Base-by-base conservation (phyloP, 148 eudicot genomes). In the Spergularia marina region DNA sequence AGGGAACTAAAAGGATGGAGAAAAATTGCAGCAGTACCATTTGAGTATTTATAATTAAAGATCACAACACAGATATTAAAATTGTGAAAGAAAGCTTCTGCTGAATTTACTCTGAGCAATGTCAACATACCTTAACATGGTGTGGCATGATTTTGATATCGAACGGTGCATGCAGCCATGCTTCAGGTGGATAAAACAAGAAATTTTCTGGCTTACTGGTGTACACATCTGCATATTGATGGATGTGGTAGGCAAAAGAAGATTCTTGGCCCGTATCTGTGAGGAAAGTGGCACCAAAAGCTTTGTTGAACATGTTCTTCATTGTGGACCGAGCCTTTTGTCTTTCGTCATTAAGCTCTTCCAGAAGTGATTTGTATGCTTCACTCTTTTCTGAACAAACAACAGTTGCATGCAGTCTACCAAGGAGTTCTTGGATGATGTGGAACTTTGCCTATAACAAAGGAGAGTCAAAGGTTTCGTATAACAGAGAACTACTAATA, bases 91-190 rank as follows among this genome's bases (percentile, higher is more conserved):
- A n/a, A 65, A 72, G 57, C 12, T 17, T 59, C 23, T 49, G 64
- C 52, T n/a, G n/a, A n/a, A n/a, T n/a, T n/a, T n/a, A n/a, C n/a
- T 65, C 7, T 54, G 65, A 30, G 15, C 39, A 1, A 21, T 25
- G 67, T 40, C 53, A 71, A 74, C 71, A 34, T 84, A 95, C 99
- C 98, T 95, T 95, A 53, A 95, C 83, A 76, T 95, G 99, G 77
- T 95, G 99, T 53, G 97, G 99, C 99, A 95, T 92, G 87, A 95
- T 92, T 80, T 95, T 95, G 78, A 95, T 81, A 75, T 95, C 97
- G 64, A 55, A 92, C 4, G 99, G 99, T 47, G 83, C 97, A 79
- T 87, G 91, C 76, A 90, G 92, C 99, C 97, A 95, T 25, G 97
- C 92, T 72, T 95, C 97, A 0, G 92, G 81, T 53, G 89, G 97